phyloP scores from a whole-genome alignment of 2,329 filamentous ascomycete genomes.

The Nothophoma quercina region DNA sequence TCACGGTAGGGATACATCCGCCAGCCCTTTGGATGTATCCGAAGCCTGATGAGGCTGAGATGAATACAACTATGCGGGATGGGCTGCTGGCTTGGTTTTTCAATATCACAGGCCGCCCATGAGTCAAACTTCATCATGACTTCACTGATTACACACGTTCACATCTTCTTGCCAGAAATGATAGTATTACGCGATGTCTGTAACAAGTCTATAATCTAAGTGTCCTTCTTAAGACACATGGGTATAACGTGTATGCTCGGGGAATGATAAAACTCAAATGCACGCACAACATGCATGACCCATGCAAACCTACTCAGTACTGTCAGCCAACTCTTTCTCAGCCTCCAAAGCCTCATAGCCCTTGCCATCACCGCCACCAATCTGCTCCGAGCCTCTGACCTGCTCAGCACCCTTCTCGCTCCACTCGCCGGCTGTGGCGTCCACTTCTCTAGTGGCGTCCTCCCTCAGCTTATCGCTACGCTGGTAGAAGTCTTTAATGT shows the following conservation, averaged over 20 bases:
- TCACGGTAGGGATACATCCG: not conserved
- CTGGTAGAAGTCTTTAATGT: slow-evolving; percentile 41
- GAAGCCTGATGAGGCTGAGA: no score
- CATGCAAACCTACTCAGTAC: not conserved
- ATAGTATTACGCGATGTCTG: not conserved
- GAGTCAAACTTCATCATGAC: no score
- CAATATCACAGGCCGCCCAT: no score
- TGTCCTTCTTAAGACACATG: not conserved
- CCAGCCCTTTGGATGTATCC: not conserved
- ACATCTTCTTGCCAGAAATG: no score
- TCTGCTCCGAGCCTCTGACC: slow-evolving; percentile 22
- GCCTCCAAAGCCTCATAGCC: slow-evolving; percentile 26
- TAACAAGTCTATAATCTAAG: not conserved
- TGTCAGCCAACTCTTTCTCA: slow-evolving; percentile 13
- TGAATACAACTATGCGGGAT: no score
- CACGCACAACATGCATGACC: no score
- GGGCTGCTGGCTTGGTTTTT: no score
- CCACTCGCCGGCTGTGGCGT: slow-evolving; percentile 43
- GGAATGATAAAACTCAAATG: slow-evolving; percentile 8
- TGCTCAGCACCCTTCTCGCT: slow-evolving; percentile 37
- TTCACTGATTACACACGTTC: no score
- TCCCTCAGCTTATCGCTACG: slow-evolving; percentile 23
- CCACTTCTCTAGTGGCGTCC: slow-evolving; percentile 31
- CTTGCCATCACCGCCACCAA: slow-evolving; percentile 35
- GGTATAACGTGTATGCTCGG: slow-evolving; percentile 13